phyloP scores from a whole-genome alignment of 2,329 filamentous ascomycete genomes.

The Fusarium tupiense region DNA sequence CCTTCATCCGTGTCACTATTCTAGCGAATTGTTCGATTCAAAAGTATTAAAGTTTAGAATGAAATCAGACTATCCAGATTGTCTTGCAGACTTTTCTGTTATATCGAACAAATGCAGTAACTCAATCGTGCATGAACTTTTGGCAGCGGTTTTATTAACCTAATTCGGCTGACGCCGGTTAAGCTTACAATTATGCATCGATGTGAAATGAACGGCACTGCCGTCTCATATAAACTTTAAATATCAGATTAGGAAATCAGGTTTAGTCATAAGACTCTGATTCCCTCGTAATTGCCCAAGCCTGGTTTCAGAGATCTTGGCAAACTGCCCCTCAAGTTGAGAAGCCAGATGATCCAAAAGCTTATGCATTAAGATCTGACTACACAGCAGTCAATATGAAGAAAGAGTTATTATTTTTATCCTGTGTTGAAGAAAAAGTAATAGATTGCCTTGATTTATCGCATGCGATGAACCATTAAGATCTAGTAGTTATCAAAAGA shows the following conservation, averaged over 20 bases:
- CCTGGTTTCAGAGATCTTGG: background rate
- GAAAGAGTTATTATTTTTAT: no score
- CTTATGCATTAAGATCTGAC: no score
- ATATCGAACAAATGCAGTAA: background rate
- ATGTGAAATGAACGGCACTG: background rate
- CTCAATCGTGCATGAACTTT: background rate
- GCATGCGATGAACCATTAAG: accelerated
- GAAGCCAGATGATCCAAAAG: no score
- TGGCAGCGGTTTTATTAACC: no score
- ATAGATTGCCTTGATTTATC: accelerated
- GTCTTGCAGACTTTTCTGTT: accelerated
- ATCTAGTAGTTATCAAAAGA: no score
- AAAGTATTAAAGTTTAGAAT: accelerated
- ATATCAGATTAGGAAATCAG: background rate
- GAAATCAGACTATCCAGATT: accelerated
- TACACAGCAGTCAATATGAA: no score
- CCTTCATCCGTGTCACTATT: accelerated
- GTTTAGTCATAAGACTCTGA: background rate
- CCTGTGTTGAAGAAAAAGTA: no score
- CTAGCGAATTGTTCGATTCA: accelerated
- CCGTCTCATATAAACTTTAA: background rate
- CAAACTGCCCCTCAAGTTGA: no score
- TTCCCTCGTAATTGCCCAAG: background rate
- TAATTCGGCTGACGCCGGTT: background rate
- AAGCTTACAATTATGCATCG: background rate